Evolutionary conservation across 176 grass and related monocot species (phyloP).

Genomic region (Zoysia japonica): DNA sequence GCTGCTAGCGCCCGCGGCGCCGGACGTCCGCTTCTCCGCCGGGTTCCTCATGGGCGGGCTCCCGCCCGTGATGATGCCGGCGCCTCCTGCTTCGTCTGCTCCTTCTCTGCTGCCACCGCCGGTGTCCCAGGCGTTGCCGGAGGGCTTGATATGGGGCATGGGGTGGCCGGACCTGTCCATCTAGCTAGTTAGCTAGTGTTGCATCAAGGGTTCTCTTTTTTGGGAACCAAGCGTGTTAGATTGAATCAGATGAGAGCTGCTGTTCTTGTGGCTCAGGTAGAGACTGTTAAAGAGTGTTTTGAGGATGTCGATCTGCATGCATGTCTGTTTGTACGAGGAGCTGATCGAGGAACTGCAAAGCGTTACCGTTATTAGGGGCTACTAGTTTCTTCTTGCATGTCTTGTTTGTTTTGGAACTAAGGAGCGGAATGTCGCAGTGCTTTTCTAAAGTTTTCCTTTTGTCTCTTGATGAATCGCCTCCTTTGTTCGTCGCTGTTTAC

Average conservation of each 20-base stretch:
- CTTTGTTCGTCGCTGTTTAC: too few species aligned
- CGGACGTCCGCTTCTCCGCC: slow-evolving; percentile 28
- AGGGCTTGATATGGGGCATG: slow-evolving; percentile 42
- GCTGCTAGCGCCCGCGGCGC: slow-evolving; percentile 39
- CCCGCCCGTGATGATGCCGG: not conserved
- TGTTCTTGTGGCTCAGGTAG: not conserved
- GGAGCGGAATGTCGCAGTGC: too few species aligned
- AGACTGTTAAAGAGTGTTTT: slow-evolving; percentile 8
- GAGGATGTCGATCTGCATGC: not conserved
- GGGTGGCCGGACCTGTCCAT: slow-evolving; percentile 63
- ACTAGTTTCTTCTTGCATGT: too few species aligned
- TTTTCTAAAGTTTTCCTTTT: too few species aligned
- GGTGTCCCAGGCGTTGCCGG: slow-evolving; percentile 35
- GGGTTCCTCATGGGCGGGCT: not conserved
- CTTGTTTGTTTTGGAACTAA: too few species aligned
- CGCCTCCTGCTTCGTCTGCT: not conserved
- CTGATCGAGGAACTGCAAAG: too few species aligned
- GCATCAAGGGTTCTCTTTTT: slow-evolving; percentile 26
- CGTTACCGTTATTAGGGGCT: too few species aligned
- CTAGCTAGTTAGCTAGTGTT: not conserved
- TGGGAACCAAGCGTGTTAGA: not conserved
- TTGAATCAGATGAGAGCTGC: too few species aligned
- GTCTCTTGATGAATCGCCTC: too few species aligned
- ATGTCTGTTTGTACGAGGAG: not conserved
- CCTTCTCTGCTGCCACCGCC: not conserved